These are phyloP conservation scores for Cardamine occulta DNA, from an alignment of 345 rosid genomes.

Conservation along the genomic window DNA sequence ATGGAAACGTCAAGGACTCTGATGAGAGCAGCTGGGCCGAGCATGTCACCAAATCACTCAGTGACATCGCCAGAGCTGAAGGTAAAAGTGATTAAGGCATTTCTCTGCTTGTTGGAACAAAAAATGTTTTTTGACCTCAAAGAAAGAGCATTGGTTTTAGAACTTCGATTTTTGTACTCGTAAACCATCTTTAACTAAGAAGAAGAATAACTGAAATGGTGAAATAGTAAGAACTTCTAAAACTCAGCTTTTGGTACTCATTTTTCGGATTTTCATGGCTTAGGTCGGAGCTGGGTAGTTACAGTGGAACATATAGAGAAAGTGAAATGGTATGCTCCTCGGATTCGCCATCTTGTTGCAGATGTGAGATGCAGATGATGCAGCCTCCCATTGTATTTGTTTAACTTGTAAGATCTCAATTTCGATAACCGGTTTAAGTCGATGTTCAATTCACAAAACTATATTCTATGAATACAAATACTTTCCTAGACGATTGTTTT, in stretches of 20 bases:
- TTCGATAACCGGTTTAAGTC: not conserved
- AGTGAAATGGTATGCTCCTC: conserved; percentile 97
- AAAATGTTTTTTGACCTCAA: not conserved
- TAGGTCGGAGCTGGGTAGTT: conserved; percentile 83
- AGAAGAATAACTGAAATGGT: not conserved
- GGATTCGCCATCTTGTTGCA: conserved; percentile 87
- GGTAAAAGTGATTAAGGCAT: conserved; percentile 50
- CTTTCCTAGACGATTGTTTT: not conserved
- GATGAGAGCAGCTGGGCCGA: conserved; percentile 65
- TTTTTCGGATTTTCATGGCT: conserved; percentile 23
- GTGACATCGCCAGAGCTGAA: conserved; percentile 67
- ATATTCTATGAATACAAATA: not conserved
- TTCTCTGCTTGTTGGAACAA: conserved; percentile 1
- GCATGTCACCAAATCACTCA: conserved; percentile 56
- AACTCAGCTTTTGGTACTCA: not conserved
- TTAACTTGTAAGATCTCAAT: conserved; percentile 24
- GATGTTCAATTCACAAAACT: not conserved
- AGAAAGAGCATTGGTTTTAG: not conserved
- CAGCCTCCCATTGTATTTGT: conserved; percentile 19
- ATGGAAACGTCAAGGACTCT: conserved; percentile 84
- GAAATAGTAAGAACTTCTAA: not conserved
- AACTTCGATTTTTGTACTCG: not conserved
- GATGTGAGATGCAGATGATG: conserved; percentile 68
- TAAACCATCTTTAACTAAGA: not conserved
- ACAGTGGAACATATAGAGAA: conserved; percentile 70